Evolutionary conservation across 1,284 basidiomycete species (phyloP).

Genomic region (Clitocybe nebularis): DNA sequence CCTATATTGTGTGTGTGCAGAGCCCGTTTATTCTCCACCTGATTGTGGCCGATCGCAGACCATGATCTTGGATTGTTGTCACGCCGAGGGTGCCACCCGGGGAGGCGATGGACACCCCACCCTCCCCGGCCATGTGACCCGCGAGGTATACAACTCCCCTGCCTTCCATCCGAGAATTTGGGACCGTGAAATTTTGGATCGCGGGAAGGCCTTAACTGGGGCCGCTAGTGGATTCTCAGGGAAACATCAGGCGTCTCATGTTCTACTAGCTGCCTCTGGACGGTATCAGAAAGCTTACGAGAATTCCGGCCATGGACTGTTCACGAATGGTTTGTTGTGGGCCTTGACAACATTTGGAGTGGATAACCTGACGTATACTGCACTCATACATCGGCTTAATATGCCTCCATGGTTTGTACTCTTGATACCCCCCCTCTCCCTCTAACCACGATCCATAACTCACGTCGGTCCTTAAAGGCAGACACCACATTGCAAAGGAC

Average conservation of each 20-base stretch:
- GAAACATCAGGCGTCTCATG: neutral
- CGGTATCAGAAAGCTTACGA: neutral
- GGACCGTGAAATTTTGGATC: neutral
- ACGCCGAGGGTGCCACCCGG: neutral
- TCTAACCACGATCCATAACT: neutral
- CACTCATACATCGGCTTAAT: neutral
- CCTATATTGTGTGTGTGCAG: neutral
- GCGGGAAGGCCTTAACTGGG: no score
- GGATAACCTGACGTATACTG: neutral
- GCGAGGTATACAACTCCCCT: neutral
- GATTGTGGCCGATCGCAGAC: neutral
- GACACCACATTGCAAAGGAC: slow-evolving; percentile 1
- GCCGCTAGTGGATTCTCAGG: neutral
- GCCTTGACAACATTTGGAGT: neutral
- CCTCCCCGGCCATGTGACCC: neutral
- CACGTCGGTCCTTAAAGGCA: neutral
- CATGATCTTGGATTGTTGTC: neutral
- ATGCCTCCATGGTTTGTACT: neutral
- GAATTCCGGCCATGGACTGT: neutral
- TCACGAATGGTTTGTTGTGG: neutral
- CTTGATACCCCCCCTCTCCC: no score
- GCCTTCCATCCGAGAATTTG: neutral
- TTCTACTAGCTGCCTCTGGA: neutral
- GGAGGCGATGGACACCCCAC: neutral
- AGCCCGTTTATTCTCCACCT: neutral